Evolutionary conservation across 495 filamentous ascomycete species (phyloP).

Genomic region (Coniosporium apollinis): DNA sequence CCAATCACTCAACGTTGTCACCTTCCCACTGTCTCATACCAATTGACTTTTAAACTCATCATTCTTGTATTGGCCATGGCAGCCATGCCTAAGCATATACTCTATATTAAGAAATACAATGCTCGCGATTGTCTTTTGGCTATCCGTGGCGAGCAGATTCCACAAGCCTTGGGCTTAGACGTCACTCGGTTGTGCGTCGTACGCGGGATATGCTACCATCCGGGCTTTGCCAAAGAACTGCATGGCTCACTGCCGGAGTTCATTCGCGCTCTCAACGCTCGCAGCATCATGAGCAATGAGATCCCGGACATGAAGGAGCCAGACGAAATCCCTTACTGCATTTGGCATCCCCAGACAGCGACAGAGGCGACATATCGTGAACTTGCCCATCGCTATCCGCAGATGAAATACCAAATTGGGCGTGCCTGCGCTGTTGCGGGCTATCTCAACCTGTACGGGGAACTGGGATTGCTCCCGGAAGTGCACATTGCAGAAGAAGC

Average conservation of each 20-base stretch:
- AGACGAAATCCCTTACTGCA: slow-evolving; percentile 25
- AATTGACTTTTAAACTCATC: too few species aligned
- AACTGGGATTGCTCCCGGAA: slow-evolving; percentile 19
- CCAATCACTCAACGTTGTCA: too few species aligned
- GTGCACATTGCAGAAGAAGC: slow-evolving; percentile 21
- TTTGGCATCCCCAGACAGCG: slow-evolving; percentile 26
- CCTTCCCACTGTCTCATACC: too few species aligned
- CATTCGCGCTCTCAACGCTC: slow-evolving; percentile 22
- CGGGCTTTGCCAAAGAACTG: slow-evolving; percentile 13
- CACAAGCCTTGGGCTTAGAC: slow-evolving; percentile 2
- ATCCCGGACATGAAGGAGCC: slow-evolving; percentile 20
- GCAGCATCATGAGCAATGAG: slow-evolving; percentile 24
- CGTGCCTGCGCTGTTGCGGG: slow-evolving; percentile 20
- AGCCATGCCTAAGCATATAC: neutral
- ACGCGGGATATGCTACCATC: slow-evolving; percentile 16
- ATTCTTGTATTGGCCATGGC: neutral
- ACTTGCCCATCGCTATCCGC: slow-evolving; percentile 4
- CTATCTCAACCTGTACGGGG: slow-evolving; percentile 18
- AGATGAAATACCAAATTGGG: slow-evolving; percentile 16
- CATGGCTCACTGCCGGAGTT: slow-evolving; percentile 10
- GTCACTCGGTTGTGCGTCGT: slow-evolving; percentile 10
- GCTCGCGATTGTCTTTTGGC: slow-evolving; percentile 1
- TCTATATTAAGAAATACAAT: neutral
- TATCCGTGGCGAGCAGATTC: slow-evolving; percentile 8
- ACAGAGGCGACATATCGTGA: slow-evolving; percentile 21